Evolutionary conservation across 371 early-diverging fungal species (phyloP).

Genomic region (Mortierella polycephala): DNA sequence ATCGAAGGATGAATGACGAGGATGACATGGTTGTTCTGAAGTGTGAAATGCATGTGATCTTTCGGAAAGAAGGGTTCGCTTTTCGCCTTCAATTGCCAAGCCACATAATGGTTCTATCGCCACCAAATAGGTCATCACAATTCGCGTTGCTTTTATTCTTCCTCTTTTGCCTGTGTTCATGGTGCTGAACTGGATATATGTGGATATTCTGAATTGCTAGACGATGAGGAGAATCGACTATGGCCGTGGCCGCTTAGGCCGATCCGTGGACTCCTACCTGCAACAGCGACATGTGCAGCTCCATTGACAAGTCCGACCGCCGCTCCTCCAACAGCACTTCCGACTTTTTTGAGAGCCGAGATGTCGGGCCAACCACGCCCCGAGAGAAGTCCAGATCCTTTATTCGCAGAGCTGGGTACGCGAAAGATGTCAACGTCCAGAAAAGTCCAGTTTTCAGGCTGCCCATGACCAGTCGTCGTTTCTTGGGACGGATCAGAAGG

Average conservation of each 20-base stretch:
- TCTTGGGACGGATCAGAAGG: neutral
- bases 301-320: slow-evolving; percentile 40
- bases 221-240: slow-evolving; percentile 3
- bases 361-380: slow-evolving; percentile 50
- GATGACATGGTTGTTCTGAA: too few relatives aligned
- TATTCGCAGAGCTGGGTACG: slow-evolving; percentile 36
- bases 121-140: neutral
- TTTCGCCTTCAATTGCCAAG: too few relatives aligned
- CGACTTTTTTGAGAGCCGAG: slow-evolving; percentile 29
- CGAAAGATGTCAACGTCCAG: slow-evolving; percentile 40
- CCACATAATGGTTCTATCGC: too few relatives aligned
- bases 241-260: neutral
- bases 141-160: neutral
- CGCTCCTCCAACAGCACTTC: slow-evolving; percentile 47
- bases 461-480: slow-evolving; percentile 4
- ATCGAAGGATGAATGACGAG: too few relatives aligned
- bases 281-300: slow-evolving; percentile 14
- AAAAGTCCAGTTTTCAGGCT: slow-evolving; percentile 53
- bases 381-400: slow-evolving; percentile 22
- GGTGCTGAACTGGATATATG: slow-evolving; percentile 37
- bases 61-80: too few relatives aligned
- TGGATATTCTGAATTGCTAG: slow-evolving; percentile 10
- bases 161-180: neutral
- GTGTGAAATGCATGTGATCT: too few relatives aligned
- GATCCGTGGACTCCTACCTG: slow-evolving; percentile 10